Base-by-base conservation (phyloP, 2,329 filamentous ascomycete species). In the Claviceps quebecensis region DNA sequence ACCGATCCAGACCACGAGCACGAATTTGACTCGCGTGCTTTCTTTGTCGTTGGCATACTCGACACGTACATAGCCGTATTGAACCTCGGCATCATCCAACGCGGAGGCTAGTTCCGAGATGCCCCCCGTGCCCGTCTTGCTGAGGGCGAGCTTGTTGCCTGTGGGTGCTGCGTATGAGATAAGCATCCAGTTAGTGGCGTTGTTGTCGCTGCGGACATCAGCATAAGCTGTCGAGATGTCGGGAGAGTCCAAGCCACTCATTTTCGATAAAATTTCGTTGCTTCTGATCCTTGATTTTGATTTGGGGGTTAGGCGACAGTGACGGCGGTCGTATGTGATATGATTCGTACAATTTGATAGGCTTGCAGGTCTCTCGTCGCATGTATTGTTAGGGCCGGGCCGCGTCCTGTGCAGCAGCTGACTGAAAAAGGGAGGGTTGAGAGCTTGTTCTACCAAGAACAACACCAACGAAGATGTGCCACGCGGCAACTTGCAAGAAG, bases 11-110 rank as follows among this genome's bases (percentile, higher is more conserved):
- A 84, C 74, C 36, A 85, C 68, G 47, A 86, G 72, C 47, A 71
- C 75, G 62, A 86, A 86, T 69, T 86, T 86, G 61, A 84, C 77
- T 39, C 83, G 72, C 61, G 71, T 81, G 67, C 74, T 79, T 70
- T 86, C 83, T 56, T 77, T 77, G 65, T 86, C 82, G 69, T 85
- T 86, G 62, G 81, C 81, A 65, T 86, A 80, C 69, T 84, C 80
- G 63, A 83, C 70, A 34, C 80, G 77, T 58, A 72, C 76, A 68
- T 84, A 84, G 51, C 72, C 81, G 69, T 84, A 85, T 64, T 82
- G 78, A 51, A 81, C 81, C 66, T 82, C 73, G 38, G 62, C 60
- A 60, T 80, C 72, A 63, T 81, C 79, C 11, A 86, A 69, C 55
- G 70, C 66, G 36, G 60, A 60, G n/a, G 72, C 69, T 55, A 85